Evolutionary conservation across 192 early-diverging fungal genomes (phyloP).

Genomic region (Irineochytrium annulatum): DNA sequence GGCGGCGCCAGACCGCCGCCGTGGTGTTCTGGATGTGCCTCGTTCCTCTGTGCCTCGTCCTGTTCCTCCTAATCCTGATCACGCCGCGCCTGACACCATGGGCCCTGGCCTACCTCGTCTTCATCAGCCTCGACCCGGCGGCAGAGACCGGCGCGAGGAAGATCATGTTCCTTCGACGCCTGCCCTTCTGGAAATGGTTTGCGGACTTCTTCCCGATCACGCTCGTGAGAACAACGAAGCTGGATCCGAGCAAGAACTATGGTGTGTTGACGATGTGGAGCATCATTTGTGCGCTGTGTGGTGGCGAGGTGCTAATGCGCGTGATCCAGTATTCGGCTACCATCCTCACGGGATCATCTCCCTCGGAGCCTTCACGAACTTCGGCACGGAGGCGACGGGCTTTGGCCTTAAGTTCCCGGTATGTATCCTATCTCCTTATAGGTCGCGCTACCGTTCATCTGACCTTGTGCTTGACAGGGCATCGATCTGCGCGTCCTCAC

Average conservation of each 20-base stretch:
- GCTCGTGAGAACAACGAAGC: constrained; percentile 74
- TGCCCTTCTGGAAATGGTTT: constrained; percentile 71
- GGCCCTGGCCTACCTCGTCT: constrained; percentile 69
- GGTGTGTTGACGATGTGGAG: no score
- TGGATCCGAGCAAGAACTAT: constrained; percentile 82
- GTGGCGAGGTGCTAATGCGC: no score
- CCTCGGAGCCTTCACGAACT: constrained; percentile 76
- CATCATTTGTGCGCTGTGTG: no score
- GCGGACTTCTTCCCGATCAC: constrained; percentile 75
- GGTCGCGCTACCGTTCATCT: background rate
- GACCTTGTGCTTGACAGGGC: constrained; percentile 38
- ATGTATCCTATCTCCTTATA: constrained; percentile 1
- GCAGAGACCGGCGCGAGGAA: constrained; percentile 77
- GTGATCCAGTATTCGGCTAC: constrained; percentile 83
- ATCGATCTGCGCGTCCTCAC: constrained; percentile 77
- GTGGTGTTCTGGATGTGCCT: constrained; percentile 60
- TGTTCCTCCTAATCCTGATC: constrained; percentile 65
- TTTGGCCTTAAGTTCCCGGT: constrained; percentile 68
- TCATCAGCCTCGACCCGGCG: constrained; percentile 66
- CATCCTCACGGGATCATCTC: constrained; percentile 89
- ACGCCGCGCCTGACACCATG: constrained; percentile 50
- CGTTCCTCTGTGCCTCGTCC: constrained; percentile 45
- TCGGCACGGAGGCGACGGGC: constrained; percentile 74
- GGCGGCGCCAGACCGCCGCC: constrained; percentile 64
- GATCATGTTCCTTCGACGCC: constrained; percentile 42